These are phyloP conservation scores for Cyberlindnera suaveolens DNA, from an alignment of 805 yeast genomes.

Conservation along the genomic window DNA sequence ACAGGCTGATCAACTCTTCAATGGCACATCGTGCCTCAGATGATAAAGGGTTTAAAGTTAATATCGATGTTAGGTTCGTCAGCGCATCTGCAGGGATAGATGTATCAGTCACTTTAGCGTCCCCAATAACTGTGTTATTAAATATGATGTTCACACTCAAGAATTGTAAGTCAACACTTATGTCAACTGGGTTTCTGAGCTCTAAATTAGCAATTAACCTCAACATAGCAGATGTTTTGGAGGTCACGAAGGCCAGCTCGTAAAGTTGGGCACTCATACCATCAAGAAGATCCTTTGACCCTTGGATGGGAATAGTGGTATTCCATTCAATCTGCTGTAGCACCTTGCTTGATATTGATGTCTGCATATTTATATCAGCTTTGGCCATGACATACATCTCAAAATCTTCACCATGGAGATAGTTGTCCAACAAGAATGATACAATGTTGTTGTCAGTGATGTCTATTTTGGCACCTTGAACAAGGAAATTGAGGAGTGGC, in stretches of 20 bases:
- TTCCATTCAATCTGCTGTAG: constrained; percentile 13
- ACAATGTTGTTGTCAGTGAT: constrained; percentile 13
- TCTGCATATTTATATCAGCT: constrained; percentile 18
- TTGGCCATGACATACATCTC: constrained; percentile 1
- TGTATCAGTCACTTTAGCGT: constrained; percentile 22
- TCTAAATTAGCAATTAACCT: constrained; percentile 27
- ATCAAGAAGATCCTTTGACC: constrained; percentile 1
- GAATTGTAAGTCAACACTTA: constrained; percentile 21
- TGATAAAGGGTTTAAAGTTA: constrained; percentile 17
- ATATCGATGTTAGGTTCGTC: constrained; percentile 10
- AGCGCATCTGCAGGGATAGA: constrained; percentile 15
- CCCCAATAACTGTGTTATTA: constrained; percentile 32
- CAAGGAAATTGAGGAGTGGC: not conserved
- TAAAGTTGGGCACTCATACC: constrained; percentile 4
- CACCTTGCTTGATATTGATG: constrained; percentile 20
- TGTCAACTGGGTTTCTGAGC: constrained; percentile 29
- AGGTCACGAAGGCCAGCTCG: constrained; percentile 21
- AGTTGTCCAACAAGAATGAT: constrained; percentile 6
- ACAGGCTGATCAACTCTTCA: constrained; percentile 32
- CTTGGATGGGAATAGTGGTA: constrained; percentile 1
- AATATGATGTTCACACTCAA: constrained; percentile 25
- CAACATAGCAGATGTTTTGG: constrained; percentile 22
- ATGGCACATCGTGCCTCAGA: constrained; percentile 15
- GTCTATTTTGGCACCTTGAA: constrained; percentile 16
- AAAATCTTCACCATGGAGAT: constrained; percentile 5